These are phyloP conservation scores for Boletus tylopilopsis DNA, from an alignment of 768 basidiomycete species.

Conservation along the genomic window DNA sequence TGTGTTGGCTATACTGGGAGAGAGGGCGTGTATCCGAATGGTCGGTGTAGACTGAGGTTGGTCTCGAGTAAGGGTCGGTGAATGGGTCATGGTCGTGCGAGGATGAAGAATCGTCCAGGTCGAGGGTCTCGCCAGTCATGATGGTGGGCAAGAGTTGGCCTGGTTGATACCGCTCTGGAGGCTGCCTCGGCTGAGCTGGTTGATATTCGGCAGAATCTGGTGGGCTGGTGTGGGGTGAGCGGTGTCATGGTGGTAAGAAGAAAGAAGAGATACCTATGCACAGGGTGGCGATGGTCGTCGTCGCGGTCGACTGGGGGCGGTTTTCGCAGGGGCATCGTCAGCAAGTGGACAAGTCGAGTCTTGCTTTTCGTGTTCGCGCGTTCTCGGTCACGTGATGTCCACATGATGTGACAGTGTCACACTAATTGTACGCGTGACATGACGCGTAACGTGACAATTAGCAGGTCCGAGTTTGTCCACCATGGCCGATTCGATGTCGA, in stretches of 20 bases:
- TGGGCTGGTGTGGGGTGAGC: slow-evolving; percentile 4
- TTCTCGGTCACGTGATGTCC: slow-evolving; percentile 16
- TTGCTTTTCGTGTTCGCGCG: neutral
- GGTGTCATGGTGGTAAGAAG: neutral
- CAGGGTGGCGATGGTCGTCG: neutral
- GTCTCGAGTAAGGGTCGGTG: slow-evolving; percentile 26
- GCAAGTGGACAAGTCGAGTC: neutral
- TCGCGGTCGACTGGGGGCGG: slow-evolving; percentile 11
- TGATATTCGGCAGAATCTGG: slow-evolving; percentile 8
- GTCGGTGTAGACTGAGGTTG: slow-evolving; percentile 23
- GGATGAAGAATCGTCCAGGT: slow-evolving; percentile 39
- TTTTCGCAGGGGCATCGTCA: slow-evolving; percentile 23
- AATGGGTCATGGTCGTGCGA: slow-evolving; percentile 31
- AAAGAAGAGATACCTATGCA: slow-evolving; percentile 2
- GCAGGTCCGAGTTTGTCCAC: neutral
- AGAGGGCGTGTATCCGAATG: slow-evolving; percentile 26
- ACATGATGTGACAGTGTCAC: slow-evolving; percentile 22
- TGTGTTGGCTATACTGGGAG: slow-evolving; percentile 39
- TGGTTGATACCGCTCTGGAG: slow-evolving; percentile 48
- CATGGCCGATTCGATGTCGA: slow-evolving; percentile 38
- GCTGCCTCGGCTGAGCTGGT: slow-evolving; percentile 8
- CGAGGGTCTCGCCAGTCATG: slow-evolving; percentile 61
- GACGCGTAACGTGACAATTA: slow-evolving; percentile 13
- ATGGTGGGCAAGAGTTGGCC: slow-evolving; percentile 61
- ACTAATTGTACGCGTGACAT: slow-evolving; percentile 16